Percentiles rank a stretch among this genome's conserved stretches.
phyloP scores from a whole-genome alignment of 345 rosid species.

The Isatis tinctoria region DNA sequence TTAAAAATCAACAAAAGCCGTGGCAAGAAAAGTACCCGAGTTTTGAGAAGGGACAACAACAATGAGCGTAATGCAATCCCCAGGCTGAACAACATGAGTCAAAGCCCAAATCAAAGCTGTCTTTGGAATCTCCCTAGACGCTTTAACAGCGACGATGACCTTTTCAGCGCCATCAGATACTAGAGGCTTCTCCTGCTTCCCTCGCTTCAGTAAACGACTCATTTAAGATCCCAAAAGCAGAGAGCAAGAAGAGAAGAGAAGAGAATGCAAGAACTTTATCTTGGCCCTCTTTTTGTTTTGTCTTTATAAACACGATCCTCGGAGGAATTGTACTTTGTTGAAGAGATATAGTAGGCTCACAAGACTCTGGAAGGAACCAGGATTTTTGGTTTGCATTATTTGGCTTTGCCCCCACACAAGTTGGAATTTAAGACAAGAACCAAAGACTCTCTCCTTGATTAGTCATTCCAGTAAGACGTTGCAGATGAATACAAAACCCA shows the following conservation, averaged over 20 bases:
- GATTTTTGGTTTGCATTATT: constrained; percentile 15
- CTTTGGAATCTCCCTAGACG: constrained; percentile 93
- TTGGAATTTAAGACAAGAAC: constrained; percentile 37
- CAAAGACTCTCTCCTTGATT: constrained; percentile 34
- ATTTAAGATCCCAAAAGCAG: constrained; percentile 33
- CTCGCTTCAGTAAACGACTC: constrained; percentile 60
- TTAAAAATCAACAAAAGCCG: not conserved
- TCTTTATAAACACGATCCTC: not conserved
- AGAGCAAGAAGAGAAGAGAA: not conserved
- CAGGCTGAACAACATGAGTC: constrained; percentile 97
- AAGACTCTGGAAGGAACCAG: constrained; percentile 10
- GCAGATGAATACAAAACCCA: constrained; percentile 36
- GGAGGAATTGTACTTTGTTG: constrained; percentile 11
- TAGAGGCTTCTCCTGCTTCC: constrained; percentile 46
- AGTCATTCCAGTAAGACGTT: constrained; percentile 20
- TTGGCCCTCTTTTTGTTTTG: constrained; percentile 3
- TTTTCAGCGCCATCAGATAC: constrained; percentile 60
- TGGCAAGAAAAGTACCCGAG: constrained; percentile 47
- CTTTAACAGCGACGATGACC: constrained; percentile 95
- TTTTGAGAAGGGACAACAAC: constrained; percentile 85
- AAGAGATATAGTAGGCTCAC: constrained; percentile 12
- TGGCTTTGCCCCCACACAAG: constrained; percentile 32
- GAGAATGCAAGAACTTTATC: not conserved
- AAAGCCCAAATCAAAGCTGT: constrained; percentile 96
- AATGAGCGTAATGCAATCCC: constrained; percentile 87